phyloP scores from a whole-genome alignment of 495 filamentous ascomycete species.

The Neurospora sp. region DNA sequence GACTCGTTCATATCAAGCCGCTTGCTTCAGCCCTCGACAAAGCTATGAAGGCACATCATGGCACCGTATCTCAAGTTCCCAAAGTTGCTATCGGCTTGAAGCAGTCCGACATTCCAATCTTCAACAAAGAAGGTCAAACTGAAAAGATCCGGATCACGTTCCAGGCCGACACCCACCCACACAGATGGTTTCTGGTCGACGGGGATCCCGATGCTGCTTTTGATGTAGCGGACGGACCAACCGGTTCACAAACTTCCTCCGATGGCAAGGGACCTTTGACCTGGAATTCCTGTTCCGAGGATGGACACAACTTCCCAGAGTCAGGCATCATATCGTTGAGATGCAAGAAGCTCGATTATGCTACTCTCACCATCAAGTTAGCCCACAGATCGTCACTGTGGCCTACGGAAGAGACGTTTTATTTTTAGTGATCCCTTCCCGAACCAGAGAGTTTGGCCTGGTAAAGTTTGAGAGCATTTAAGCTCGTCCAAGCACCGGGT shows the following conservation, averaged over 20 bases:
- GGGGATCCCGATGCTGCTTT: neutral
- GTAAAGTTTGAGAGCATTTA: neutral
- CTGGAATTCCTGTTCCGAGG: neutral
- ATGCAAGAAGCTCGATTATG: neutral
- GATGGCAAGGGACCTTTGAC: neutral
- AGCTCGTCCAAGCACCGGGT: neutral
- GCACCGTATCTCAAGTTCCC: neutral
- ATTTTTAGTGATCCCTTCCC: neutral
- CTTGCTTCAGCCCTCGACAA: neutral
- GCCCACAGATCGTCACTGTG: neutral
- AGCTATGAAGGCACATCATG: neutral
- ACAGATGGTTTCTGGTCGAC: no score
- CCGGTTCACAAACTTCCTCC: rapidly evolving
- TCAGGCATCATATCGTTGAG: neutral
- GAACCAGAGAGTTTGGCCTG: neutral
- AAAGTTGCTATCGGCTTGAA: neutral
- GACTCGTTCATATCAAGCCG: neutral
- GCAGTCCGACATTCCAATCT: neutral
- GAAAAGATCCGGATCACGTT: neutral
- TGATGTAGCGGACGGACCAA: neutral
- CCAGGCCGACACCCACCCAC: neutral
- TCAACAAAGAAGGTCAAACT: neutral
- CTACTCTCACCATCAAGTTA: neutral
- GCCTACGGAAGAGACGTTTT: neutral
- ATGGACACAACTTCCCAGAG: neutral